Percentiles rank a stretch among this genome's conserved stretches.
These are phyloP conservation scores for Eragrostis curvula DNA, from an alignment of 176 grass and related monocot genomes.

Conservation along the genomic window DNA sequence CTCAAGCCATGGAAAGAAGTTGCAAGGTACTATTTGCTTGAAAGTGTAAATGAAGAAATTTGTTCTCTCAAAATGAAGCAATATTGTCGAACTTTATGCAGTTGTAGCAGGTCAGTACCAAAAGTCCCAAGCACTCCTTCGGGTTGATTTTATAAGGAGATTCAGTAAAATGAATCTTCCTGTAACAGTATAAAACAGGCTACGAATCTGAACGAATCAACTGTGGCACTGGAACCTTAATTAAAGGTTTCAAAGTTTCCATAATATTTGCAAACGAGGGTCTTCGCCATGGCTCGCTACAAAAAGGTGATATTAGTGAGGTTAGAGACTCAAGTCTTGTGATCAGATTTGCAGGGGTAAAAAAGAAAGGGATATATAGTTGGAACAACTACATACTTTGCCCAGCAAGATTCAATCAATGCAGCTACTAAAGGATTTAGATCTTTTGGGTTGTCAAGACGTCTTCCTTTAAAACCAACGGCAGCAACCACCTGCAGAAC, in stretches of 20 bases:
- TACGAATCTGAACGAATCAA: constrained; percentile 48
- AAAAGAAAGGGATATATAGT: constrained; percentile 18
- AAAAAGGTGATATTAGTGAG: constrained; percentile 18
- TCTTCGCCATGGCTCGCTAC: constrained; percentile 78
- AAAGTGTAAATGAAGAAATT: constrained; percentile 19
- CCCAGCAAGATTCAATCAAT: constrained; percentile 89
- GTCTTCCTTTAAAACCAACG: constrained; percentile 92
- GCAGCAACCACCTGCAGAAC: constrained; percentile 82
- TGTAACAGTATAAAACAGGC: constrained; percentile 2
- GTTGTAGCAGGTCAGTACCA: constrained; percentile 28
- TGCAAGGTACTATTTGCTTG: constrained; percentile 15
- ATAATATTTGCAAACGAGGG: constrained; percentile 89
- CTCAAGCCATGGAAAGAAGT: constrained; percentile 42
- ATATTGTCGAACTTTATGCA: constrained; percentile 18
- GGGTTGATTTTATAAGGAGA: constrained; percentile 20
- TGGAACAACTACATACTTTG: constrained; percentile 57
- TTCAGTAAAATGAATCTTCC: background rate
- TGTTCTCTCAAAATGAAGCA: constrained; percentile 23
- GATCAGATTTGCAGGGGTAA: background rate
- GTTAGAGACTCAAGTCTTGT: constrained; percentile 1
- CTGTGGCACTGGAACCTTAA: constrained; percentile 48
- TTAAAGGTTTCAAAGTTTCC: constrained; percentile 71
- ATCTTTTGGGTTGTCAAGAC: constrained; percentile 81
- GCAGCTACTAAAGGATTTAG: constrained; percentile 78
- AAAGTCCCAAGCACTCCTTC: constrained; percentile 4